These are phyloP conservation scores for Tetrahymena thermophila DNA, from an alignment of 73 alveolate species.

Conservation along the genomic window DNA sequence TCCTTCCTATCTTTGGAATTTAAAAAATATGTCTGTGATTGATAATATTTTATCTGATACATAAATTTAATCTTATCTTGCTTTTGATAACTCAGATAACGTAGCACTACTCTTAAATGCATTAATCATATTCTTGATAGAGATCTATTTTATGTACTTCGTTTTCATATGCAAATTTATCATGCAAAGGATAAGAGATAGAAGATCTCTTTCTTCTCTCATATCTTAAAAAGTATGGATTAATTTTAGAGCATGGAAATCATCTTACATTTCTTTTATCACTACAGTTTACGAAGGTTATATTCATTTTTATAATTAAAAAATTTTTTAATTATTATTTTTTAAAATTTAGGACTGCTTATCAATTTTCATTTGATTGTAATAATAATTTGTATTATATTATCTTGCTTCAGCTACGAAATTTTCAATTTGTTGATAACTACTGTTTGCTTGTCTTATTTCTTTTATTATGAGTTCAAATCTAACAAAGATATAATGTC, in stretches of 20 bases:
- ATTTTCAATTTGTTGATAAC: neutral
- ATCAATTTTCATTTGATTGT: neutral
- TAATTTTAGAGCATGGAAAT: neutral
- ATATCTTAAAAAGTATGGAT: neutral
- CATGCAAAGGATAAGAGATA: neutral
- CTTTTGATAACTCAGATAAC: neutral
- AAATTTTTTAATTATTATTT: neutral
- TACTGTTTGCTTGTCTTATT: neutral
- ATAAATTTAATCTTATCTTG: neutral
- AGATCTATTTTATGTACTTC: neutral
- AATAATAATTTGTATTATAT: neutral
- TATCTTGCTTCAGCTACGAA: neutral
- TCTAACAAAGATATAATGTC: neutral
- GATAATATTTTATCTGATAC: neutral
- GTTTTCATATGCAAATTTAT: neutral
- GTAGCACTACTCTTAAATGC: neutral
- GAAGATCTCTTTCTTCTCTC: neutral
- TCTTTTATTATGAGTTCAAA: neutral
- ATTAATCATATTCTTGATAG: neutral
- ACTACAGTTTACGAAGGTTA: neutral
- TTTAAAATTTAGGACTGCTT: neutral
- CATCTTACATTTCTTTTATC: neutral
- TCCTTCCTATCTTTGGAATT: neutral
- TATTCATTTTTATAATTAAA: neutral
- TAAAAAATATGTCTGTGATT: neutral